phyloP scores from a whole-genome alignment of 202 grass and related monocot genomes.

The Carex arenaria region DNA sequence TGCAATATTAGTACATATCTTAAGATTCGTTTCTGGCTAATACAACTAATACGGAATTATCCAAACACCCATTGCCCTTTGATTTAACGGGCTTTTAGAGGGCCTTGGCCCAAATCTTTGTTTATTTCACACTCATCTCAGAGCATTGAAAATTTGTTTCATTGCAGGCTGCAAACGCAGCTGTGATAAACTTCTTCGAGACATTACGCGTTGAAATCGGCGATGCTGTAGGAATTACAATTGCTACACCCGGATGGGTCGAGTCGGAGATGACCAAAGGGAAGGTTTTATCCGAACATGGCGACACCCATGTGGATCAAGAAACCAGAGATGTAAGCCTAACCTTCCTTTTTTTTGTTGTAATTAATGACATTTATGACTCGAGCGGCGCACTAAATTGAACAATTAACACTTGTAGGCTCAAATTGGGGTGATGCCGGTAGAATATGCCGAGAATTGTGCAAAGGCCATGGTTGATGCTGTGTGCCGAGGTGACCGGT shows the following conservation, averaged over 20 bases:
- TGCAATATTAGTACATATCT: background rate
- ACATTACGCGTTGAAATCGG: slow-evolving; percentile 47
- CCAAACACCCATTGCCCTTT: background rate
- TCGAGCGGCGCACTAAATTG: background rate
- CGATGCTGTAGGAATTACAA: slow-evolving; percentile 46
- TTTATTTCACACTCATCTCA: background rate
- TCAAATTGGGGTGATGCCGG: slow-evolving; percentile 58
- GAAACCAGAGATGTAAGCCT: slow-evolving; percentile 50
- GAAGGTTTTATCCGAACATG: slow-evolving; percentile 45
- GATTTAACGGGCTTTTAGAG: background rate
- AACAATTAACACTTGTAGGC: slow-evolving; percentile 29
- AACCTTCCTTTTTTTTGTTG: background rate
- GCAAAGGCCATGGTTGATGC: slow-evolving; percentile 59
- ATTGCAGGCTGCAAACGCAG: slow-evolving; percentile 58
- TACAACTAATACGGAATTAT: background rate
- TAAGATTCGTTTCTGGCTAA: background rate
- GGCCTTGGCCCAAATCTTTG: background rate
- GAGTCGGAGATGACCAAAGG: slow-evolving; percentile 77
- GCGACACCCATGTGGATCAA: slow-evolving; percentile 42
- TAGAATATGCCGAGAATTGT: slow-evolving; percentile 53
- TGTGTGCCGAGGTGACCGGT: slow-evolving; percentile 43
- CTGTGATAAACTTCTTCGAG: slow-evolving; percentile 62
- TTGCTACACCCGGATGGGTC: slow-evolving; percentile 64
- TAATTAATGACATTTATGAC: background rate
- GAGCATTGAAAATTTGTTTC: background rate